A percentile compares a stretch with the other conserved stretches of the same genome.
These are phyloP conservation scores for Spatholobus suberectus DNA, from an alignment of 306 rosid species.

Conservation along the genomic window DNA sequence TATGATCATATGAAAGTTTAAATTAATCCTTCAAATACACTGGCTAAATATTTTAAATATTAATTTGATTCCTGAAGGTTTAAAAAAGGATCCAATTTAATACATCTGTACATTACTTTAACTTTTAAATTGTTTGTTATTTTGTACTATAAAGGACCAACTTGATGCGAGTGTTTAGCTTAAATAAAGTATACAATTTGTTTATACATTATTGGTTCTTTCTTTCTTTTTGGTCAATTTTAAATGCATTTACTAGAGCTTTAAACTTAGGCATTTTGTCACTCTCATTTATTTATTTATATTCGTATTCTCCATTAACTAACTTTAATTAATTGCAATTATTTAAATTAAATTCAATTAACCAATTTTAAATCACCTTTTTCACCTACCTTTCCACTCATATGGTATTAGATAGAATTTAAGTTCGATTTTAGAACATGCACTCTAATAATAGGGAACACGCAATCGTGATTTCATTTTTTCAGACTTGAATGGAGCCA, in stretches of 20 bases:
- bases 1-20: background rate
- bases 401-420: too few species aligned
- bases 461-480: too few species aligned
- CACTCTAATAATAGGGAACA: too few species aligned
- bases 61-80: background rate
- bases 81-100: background rate
- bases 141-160: background rate
- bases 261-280: background rate
- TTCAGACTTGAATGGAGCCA: too few species aligned
- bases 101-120: background rate
- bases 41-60: background rate
- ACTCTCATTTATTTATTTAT: background rate
- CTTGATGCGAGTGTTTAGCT: background rate
- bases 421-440: too few species aligned
- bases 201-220: background rate
- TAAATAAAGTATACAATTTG: background rate
- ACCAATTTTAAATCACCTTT: background rate
- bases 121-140: background rate
- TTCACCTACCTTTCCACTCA: too few species aligned
- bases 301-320: background rate
- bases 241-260: background rate
- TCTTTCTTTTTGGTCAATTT: background rate
- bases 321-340: background rate
- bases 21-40: background rate
- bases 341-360: background rate